Base-by-base conservation (phyloP, 192 early-diverging fungal species). In the Backusella liffmaniae region DNA sequence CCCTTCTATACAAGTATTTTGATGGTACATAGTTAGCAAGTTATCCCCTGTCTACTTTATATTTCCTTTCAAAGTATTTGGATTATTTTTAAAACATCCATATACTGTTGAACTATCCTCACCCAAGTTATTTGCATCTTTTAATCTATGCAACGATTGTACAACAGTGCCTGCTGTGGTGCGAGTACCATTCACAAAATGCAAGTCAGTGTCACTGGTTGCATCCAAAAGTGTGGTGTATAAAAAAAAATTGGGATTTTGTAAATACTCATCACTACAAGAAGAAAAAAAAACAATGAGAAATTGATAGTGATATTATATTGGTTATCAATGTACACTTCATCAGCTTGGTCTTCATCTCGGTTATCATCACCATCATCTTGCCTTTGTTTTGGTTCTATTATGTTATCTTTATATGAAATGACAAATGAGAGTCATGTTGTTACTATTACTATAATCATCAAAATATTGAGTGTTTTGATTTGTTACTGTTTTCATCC, bases 131-230 rank as follows among this genome's bases (percentile, higher is more conserved):
- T 96, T 93, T 35, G 92, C 83, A 67, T 96, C 94, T 72, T 94
- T 95, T 23, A 96, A 83, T n/a, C 93, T 90, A 68, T 94, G 93
- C 65, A 96, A 84, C 13, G 95, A 96, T 1, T 93, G 94, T 23
- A 98, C 95, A 13, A 95, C 94, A 10, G 95, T 94, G 6, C 96
- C 96, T 1, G 95, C 93, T 51, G 94, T 96, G 7, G 95, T 94
- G 18, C 69, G 36, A 74, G 69, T 42, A 5, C 69, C 69, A 42
- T 71, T 71, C 30, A 71, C 69, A 44, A 71, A 71, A 12, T 71
- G 35, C 15, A 71, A 26, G 18, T 71, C 69, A 15, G 36, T 71
- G 23, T 71, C 37, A 29, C 9, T 29, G 26, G 36, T 42, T 71
- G 69, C 26, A 15, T 37, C 42, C 18, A 42, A 37, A 29, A 71